These are phyloP conservation scores for Echinosophora koreensis DNA, from an alignment of 306 rosid genomes.

Conservation along the genomic window DNA sequence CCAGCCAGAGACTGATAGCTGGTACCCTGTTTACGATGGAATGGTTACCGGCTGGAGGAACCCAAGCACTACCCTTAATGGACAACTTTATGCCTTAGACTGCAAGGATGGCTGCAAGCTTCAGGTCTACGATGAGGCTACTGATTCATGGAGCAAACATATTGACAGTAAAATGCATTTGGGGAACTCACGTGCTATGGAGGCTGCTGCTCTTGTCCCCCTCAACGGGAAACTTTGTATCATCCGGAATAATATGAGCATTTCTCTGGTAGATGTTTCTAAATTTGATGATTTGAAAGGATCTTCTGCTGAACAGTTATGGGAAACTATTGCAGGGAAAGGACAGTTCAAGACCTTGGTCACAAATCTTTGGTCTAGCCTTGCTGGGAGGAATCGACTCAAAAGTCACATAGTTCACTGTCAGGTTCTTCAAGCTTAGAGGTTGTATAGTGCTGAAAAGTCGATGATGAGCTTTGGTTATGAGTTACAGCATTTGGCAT, in stretches of 20 bases:
- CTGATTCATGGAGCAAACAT: slow-evolving; percentile 78
- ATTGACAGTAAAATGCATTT: slow-evolving; percentile 76
- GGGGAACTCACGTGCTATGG: slow-evolving; percentile 75
- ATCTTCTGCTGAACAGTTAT: slow-evolving; percentile 67
- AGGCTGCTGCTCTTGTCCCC: slow-evolving; percentile 82
- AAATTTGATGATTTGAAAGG: slow-evolving; percentile 60
- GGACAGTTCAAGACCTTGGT: slow-evolving; percentile 85
- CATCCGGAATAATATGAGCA: slow-evolving; percentile 81
- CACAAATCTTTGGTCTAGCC: slow-evolving; percentile 83
- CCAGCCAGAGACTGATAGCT: slow-evolving; percentile 73
- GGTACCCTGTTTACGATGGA: slow-evolving; percentile 78
- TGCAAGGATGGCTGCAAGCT: slow-evolving; percentile 89
- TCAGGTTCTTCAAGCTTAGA: slow-evolving; percentile 85
- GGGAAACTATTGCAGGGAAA: slow-evolving; percentile 83
- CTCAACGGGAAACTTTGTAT: slow-evolving; percentile 79
- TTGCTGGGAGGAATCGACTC: slow-evolving; percentile 82
- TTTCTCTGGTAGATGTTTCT: slow-evolving; percentile 76
- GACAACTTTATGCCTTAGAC: slow-evolving; percentile 80
- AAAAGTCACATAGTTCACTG: slow-evolving; percentile 92
- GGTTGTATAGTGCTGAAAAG: slow-evolving; percentile 48
- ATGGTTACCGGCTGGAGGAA: slow-evolving; percentile 91
- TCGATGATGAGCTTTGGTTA: slow-evolving; percentile 28
- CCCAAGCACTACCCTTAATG: slow-evolving; percentile 76
- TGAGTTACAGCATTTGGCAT: slow-evolving; percentile 36
- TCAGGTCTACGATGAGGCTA: slow-evolving; percentile 65